These are phyloP conservation scores for Trichoderma gamsii DNA, from an alignment of 495 filamentous ascomycete species.

Conservation along the genomic window DNA sequence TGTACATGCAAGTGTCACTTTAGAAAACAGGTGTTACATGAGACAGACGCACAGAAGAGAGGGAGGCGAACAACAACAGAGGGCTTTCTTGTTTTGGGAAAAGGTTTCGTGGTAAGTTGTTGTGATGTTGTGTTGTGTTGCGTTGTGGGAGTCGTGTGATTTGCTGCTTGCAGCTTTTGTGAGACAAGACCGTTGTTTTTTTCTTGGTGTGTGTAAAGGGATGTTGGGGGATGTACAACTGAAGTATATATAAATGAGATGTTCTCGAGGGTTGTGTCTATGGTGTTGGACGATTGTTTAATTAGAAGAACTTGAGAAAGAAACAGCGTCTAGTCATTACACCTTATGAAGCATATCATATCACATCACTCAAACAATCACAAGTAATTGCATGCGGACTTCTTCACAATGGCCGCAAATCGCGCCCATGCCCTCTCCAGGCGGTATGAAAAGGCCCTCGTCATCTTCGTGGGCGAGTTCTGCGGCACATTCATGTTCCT, in stretches of 20 bases:
- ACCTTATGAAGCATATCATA: background rate
- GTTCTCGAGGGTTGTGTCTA: background rate
- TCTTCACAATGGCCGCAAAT: background rate
- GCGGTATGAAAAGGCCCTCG: conserved; percentile 35
- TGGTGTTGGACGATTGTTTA: background rate
- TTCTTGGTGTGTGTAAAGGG: background rate
- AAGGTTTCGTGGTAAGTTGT: background rate
- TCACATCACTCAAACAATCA: background rate
- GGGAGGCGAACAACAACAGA: too few relatives aligned
- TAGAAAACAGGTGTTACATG: too few relatives aligned
- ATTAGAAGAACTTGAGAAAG: too few relatives aligned
- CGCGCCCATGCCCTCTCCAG: background rate
- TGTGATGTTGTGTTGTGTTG: background rate
- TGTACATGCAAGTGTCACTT: too few relatives aligned
- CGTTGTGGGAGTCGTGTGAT: background rate
- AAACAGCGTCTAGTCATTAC: too few relatives aligned
- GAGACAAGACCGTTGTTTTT: background rate
- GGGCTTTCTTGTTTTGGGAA: background rate
- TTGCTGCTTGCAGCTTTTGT: background rate
- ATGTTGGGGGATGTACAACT: background rate
- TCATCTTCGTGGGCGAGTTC: conserved; percentile 64
- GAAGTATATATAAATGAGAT: background rate
- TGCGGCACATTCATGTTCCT: conserved; percentile 79
- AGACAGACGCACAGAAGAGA: too few relatives aligned
- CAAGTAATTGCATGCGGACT: background rate